Evolutionary conservation across 1,284 basidiomycete species (phyloP), one percentile per base, ranked within the genome.

Genomic region (Trametes sp.): DNA sequence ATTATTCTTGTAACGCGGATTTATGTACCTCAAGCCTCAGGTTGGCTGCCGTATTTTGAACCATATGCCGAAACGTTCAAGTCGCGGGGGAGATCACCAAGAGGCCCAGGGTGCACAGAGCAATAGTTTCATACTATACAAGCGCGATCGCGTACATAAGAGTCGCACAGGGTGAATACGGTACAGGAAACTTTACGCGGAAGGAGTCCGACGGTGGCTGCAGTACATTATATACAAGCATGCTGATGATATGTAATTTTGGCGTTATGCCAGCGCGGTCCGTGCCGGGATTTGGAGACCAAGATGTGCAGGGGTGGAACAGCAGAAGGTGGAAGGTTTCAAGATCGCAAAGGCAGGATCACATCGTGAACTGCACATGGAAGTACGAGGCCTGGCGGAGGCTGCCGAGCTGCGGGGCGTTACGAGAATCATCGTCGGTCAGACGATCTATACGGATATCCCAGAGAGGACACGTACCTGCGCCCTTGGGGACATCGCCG

Each of bases 361-460:
- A 65, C 59, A 65, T 33, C 9, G 44, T 53, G 45, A 65, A 62
- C 8, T 29, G 45, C 5, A 38, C 36, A 19, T 55, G 53, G 49
- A 62, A 46, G 48, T 55, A 48, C 9, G 49, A 54, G 9, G 35
- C 29, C 10, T 60, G 62, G 8, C 54, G 54, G 16, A 67, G 62
- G 46, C 65, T 67, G 1, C 59, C 54, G 14, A 67, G 59, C 65
- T 67, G 23, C 35, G n/a, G n/a, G n/a, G n/a, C n/a, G n/a, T 9
- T 10, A 38, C 19, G 29, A 5, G 2, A n/a, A 28, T 11, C 4
- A 4, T n/a, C 21, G 42, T 61, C 16, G 38, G 35, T 5, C 14
- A n/a, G n/a, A n/a, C n/a, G n/a, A n/a, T n/a, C n/a, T n/a, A n/a
- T n/a, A n/a, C n/a, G n/a, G n/a, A n/a, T n/a, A n/a, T n/a, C n/a